Percentiles rank a stretch among this genome's conserved stretches.
Evolutionary conservation across 2,329 filamentous ascomycete genomes (phyloP).

Genomic region (Hirsutella minnesotensis): DNA sequence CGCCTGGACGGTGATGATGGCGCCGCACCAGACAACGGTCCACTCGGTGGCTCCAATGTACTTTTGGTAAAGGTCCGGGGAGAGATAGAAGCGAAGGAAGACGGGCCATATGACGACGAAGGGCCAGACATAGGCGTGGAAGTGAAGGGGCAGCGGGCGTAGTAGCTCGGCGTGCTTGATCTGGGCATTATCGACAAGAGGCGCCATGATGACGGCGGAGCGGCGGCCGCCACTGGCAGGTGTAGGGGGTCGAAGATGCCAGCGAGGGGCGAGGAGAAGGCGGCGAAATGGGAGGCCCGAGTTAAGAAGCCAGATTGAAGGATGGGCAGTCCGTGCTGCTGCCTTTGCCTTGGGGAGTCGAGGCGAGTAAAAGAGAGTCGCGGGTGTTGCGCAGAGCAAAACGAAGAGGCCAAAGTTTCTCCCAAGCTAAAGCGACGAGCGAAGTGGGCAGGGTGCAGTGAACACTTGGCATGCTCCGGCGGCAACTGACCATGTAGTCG

Average conservation of each 20-base stretch:
- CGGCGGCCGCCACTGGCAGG: neutral
- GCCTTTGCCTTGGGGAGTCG: too few relatives aligned
- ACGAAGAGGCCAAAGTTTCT: too few relatives aligned
- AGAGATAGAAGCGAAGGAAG: slow-evolving; percentile 82
- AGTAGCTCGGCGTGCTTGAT: slow-evolving; percentile 81
- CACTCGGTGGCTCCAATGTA: slow-evolving; percentile 92
- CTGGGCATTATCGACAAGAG: slow-evolving; percentile 83
- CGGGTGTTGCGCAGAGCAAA: too few relatives aligned
- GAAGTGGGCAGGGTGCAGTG: too few relatives aligned
- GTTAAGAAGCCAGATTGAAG: too few relatives aligned
- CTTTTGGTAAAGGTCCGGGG: slow-evolving; percentile 71
- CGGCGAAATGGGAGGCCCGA: too few relatives aligned
- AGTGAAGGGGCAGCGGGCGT: slow-evolving; percentile 67
- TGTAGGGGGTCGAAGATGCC: neutral
- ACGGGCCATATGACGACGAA: slow-evolving; percentile 85
- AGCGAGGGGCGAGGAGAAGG: too few relatives aligned
- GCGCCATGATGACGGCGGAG: slow-evolving; percentile 40
- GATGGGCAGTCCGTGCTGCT: too few relatives aligned
- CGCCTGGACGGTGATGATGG: slow-evolving; percentile 78
- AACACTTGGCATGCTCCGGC: too few relatives aligned
- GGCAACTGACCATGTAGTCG: too few relatives aligned
- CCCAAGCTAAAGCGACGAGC: too few relatives aligned
- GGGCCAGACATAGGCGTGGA: slow-evolving; percentile 88
- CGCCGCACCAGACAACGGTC: slow-evolving; percentile 90
- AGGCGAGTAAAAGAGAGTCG: too few relatives aligned